A percentile compares a stretch with the other conserved stretches of the same genome.
Conservation (phyloP, 352 stramenopile species). For the Phytophthora hybrid region DNA sequence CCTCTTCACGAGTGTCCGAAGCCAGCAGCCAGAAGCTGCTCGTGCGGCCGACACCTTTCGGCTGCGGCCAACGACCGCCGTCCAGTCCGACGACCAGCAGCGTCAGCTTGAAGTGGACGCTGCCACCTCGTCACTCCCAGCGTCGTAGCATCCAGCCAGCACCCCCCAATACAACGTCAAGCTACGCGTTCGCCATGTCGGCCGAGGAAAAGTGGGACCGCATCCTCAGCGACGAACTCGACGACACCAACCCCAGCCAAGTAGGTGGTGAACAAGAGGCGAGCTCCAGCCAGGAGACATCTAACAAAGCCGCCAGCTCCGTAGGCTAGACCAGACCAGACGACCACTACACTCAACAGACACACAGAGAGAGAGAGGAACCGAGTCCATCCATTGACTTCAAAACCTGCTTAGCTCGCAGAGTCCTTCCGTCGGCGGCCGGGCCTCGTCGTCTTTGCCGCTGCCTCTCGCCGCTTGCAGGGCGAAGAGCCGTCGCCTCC, state of each 20-base stretch:
- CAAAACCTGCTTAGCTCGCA: background rate
- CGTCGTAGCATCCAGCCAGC: conserved; percentile 14
- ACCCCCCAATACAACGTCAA: background rate
- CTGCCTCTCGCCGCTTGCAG: conserved; percentile 34
- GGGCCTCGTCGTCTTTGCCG: conserved; percentile 64
- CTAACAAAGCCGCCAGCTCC: background rate
- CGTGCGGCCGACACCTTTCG: conserved; percentile 41
- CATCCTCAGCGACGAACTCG: conserved; percentile 58
- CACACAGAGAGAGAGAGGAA: conserved; percentile 19
- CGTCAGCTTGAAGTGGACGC: conserved; percentile 19
- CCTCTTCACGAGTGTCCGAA: conserved; percentile 29
- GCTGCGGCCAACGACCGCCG: conserved; percentile 17
- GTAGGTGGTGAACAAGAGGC: conserved; percentile 6
- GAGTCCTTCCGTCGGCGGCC: conserved; percentile 44
- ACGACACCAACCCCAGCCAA: conserved; percentile 23
- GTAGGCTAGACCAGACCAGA: background rate
- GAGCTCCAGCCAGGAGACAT: conserved; percentile 16
- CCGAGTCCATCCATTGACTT: conserved; percentile 25
- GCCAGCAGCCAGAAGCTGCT: conserved; percentile 31
- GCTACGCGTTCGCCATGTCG: conserved; percentile 39
- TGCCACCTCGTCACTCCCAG: conserved; percentile 31
- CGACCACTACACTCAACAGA: conserved; percentile 28
- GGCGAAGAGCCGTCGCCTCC: conserved; percentile 36
- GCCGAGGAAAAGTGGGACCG: conserved; percentile 83
- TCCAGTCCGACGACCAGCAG: conserved; percentile 3